Conservation (phyloP, 345 rosid species). For the Bretschneidera sinensis region DNA sequence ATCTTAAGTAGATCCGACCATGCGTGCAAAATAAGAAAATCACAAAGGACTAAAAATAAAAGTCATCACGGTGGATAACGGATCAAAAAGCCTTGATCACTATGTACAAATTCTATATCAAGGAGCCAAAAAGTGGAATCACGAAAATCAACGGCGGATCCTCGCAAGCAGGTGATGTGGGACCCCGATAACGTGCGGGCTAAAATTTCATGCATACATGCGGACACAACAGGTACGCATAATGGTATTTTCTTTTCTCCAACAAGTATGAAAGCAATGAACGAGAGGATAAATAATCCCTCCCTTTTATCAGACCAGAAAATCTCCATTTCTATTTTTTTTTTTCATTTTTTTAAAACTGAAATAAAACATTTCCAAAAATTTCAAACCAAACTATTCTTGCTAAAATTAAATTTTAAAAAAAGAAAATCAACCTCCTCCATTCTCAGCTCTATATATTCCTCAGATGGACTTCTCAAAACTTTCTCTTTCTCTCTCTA, state of each 20-base stretch:
- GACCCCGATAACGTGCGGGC: neutral
- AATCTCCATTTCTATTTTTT: neutral
- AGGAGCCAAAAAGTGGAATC: too few relatives aligned
- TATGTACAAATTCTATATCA: too few relatives aligned
- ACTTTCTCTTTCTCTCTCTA: slow-evolving; percentile 13
- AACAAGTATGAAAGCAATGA: neutral
- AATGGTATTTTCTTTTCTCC: neutral
- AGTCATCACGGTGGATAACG: too few relatives aligned
- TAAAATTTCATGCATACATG: neutral
- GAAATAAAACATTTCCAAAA: neutral
- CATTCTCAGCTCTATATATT: neutral
- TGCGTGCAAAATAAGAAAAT: too few relatives aligned
- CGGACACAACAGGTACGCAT: neutral
- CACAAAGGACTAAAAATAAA: too few relatives aligned
- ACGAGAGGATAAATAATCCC: neutral
- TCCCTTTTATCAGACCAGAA: neutral
- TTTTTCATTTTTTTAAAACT: too few relatives aligned
- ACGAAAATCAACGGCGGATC: neutral
- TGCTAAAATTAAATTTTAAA: too few relatives aligned
- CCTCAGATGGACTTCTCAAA: neutral
- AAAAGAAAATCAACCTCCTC: neutral
- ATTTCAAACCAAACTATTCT: too few relatives aligned
- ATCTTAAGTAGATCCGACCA: too few relatives aligned
- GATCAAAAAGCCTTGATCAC: too few relatives aligned
- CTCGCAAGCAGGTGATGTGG: neutral